Conservation (phyloP, 2,329 filamentous ascomycete genomes). For the Ophiocordyceps camponoti-rufipedis region DNA sequence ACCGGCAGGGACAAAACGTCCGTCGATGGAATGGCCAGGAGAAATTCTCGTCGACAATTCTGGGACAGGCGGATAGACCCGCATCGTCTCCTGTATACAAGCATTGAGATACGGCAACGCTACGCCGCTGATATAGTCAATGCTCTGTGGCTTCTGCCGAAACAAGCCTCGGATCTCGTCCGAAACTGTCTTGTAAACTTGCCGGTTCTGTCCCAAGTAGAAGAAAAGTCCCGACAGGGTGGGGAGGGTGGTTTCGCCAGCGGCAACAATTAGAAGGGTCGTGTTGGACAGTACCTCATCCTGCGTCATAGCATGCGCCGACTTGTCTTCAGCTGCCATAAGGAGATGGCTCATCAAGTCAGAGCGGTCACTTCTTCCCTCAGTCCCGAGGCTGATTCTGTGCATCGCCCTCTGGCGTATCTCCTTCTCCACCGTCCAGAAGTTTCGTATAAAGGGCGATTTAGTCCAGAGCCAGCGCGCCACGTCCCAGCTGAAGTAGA, state of each 20-base stretch:
- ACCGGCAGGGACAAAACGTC: slow-evolving; percentile 14
- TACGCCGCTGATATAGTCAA: slow-evolving; percentile 14
- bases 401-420: slow-evolving; percentile 6
- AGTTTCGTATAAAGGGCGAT: not conserved
- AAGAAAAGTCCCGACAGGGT: slow-evolving; percentile 12
- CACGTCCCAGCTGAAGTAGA: not conserved
- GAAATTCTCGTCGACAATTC: slow-evolving; percentile 11
- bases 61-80: slow-evolving; percentile 17
- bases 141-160: slow-evolving; percentile 16
- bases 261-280: slow-evolving; percentile 10
- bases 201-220: slow-evolving; percentile 12
- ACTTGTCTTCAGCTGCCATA: slow-evolving; percentile 10
- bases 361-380: not conserved
- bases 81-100: slow-evolving; percentile 21
- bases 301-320: slow-evolving; percentile 11
- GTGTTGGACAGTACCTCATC: slow-evolving; percentile 14
- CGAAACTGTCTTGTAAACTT: slow-evolving; percentile 11
- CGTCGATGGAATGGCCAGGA: slow-evolving; percentile 15
- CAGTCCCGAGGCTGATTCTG: not conserved
- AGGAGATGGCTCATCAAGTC: slow-evolving; percentile 12
- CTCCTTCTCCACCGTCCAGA: slow-evolving; percentile 4
- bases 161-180: slow-evolving; percentile 18
- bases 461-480: not conserved
- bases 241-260: slow-evolving; percentile 16
- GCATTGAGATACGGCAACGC: slow-evolving; percentile 19